phyloP scores from a whole-genome alignment of 2,329 filamentous ascomycete genomes.

The Xylariaceae sp. region DNA sequence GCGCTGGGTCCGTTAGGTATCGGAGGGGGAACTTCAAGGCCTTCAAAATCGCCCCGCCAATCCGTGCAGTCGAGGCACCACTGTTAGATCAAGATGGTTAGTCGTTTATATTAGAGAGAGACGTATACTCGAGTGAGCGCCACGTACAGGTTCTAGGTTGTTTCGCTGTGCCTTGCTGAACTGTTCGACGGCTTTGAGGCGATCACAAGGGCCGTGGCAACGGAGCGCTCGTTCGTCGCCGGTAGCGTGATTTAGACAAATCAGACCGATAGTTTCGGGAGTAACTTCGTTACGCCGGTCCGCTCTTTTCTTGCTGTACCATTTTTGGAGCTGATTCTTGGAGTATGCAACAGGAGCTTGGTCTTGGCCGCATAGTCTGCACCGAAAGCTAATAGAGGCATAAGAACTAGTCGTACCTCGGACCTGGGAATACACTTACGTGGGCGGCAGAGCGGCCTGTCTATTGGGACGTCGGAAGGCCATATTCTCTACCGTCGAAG shows the following conservation, averaged over 20 bases:
- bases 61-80: slow-evolving; percentile 34
- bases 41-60: slow-evolving; percentile 28
- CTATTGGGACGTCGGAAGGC: neutral
- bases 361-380: slow-evolving; percentile 9
- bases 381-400: slow-evolving; percentile 12
- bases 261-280: slow-evolving; percentile 11
- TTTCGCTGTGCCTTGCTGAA: slow-evolving; percentile 35
- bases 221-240: slow-evolving; percentile 13
- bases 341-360: slow-evolving; percentile 12
- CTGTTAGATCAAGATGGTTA: slow-evolving; percentile 20
- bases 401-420: slow-evolving; percentile 1
- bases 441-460: slow-evolving; percentile 4
- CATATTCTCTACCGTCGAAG: slow-evolving; percentile 1
- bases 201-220: slow-evolving; percentile 33
- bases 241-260: slow-evolving; percentile 11
- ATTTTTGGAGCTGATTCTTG: slow-evolving; percentile 14
- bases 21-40: slow-evolving; percentile 22
- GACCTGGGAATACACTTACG: slow-evolving; percentile 5
- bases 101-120: neutral
- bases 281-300: slow-evolving; percentile 6
- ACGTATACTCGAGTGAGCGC: neutral
- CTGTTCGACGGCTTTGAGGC: slow-evolving; percentile 20
- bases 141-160: slow-evolving; percentile 27
- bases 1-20: slow-evolving; percentile 19
- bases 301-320: slow-evolving; percentile 13